Percentiles rank a stretch among this genome's conserved stretches.
phyloP scores from a whole-genome alignment of 2,329 filamentous ascomycete species.

The Alternaria ventricosa region DNA sequence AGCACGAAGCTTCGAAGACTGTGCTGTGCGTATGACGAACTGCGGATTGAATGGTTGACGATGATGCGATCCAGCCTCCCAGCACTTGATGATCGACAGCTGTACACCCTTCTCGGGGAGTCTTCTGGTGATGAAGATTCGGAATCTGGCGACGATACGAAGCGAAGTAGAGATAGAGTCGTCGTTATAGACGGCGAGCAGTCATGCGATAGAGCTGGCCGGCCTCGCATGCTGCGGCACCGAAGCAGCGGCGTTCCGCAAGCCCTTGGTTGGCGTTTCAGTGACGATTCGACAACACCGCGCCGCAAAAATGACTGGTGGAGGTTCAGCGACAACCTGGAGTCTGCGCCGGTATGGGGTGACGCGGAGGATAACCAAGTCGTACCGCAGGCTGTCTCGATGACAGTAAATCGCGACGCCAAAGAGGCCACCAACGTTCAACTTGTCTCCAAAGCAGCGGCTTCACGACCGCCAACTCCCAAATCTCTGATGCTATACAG shows the following conservation, averaged over 20 bases:
- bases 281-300: background rate
- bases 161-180: accelerated
- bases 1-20: conserved; percentile 1
- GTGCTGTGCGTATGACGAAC: conserved; percentile 7
- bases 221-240: background rate
- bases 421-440: background rate
- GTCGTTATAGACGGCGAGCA: background rate
- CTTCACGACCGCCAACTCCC: background rate
- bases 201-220: background rate
- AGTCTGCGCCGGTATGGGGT: background rate
- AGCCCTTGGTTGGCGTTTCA: background rate
- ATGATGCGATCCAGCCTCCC: background rate
- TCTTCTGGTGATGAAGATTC: background rate
- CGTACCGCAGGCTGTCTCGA: background rate
- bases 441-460: background rate
- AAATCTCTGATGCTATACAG: background rate
- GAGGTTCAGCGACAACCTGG: background rate
- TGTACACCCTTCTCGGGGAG: background rate
- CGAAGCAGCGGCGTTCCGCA: background rate
- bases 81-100: background rate
- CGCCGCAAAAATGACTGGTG: background rate
- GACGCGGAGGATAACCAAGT: background rate
- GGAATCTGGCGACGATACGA: background rate
- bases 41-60: conserved; percentile 1
- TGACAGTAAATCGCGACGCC: background rate